phyloP scores from a whole-genome alignment of 164 flowering plant genomes.

The Dillenia suffruticosa region DNA sequence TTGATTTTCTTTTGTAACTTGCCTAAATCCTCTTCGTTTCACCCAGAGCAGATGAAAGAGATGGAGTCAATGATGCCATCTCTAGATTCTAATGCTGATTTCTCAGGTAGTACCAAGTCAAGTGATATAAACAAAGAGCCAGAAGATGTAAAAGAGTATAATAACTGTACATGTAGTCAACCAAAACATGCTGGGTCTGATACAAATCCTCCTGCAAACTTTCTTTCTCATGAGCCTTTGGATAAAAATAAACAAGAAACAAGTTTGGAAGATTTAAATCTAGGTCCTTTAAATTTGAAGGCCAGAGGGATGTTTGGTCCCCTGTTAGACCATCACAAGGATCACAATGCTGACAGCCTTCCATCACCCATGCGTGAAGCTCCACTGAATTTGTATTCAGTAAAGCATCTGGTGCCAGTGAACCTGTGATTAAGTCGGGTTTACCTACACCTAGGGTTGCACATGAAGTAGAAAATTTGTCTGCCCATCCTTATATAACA shows the following conservation, averaged over 20 bases:
- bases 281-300: conserved; percentile 26
- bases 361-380: conserved; percentile 87
- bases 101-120: conserved; percentile 7
- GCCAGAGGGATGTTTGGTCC: conserved; percentile 46
- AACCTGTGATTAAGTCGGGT: conserved; percentile 22
- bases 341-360: conserved; percentile 79
- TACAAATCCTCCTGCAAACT: conserved; percentile 19
- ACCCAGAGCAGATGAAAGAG: conserved; percentile 61
- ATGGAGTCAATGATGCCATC: conserved; percentile 40
- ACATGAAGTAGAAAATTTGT: conserved; percentile 17
- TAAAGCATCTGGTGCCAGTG: conserved; percentile 23
- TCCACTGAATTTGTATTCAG: conserved; percentile 24
- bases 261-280: conserved; percentile 23
- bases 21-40: conserved; percentile 37
- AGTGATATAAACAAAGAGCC: conserved; percentile 23
- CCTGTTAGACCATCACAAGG: conserved; percentile 71
- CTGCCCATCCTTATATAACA: conserved; percentile 57
- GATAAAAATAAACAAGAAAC: conserved; percentile 14
- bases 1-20: conserved; percentile 46
- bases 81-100: conserved; percentile 13
- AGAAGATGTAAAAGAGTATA: conserved; percentile 4
- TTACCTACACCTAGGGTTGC: conserved; percentile 15
- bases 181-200: conserved; percentile 15
- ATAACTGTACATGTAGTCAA: conserved; percentile 13
- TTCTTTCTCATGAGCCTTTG: conserved; percentile 16